Evolutionary conservation across 768 basidiomycete genomes (phyloP).

Genomic region (Amanita molliuscula): DNA sequence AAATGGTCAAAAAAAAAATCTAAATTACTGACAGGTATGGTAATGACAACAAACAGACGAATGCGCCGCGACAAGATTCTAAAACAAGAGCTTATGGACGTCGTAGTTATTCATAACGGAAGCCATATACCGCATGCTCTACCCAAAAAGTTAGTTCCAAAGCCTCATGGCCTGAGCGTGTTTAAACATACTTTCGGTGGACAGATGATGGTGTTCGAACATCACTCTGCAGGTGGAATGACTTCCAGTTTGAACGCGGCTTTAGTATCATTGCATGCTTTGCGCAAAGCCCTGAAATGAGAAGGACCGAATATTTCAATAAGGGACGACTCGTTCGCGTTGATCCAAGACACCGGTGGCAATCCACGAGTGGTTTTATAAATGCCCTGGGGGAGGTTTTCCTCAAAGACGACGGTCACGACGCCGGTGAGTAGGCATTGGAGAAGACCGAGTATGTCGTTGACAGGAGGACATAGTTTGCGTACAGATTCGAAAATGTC

Average conservation of each 20-base stretch:
- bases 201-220: neutral
- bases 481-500: conserved; percentile 65
- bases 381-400: conserved; percentile 56
- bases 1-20: neutral
- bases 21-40: neutral
- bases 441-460: conserved; percentile 56
- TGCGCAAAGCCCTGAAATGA: conserved; percentile 63
- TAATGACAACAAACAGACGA: neutral
- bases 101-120: neutral
- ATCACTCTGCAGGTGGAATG: conserved; percentile 23
- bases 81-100: neutral
- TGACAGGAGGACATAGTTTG: conserved; percentile 57
- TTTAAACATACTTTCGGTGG: conserved; percentile 1
- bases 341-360: conserved; percentile 71
- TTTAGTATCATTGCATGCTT: conserved; percentile 61
- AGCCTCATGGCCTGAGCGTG: conserved; percentile 3
- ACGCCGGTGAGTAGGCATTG: conserved; percentile 69
- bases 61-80: neutral
- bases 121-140: neutral
- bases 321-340: conserved; percentile 54
- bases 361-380: conserved; percentile 71
- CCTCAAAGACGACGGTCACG: conserved; percentile 66
- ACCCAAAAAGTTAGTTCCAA: neutral
- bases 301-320: conserved; percentile 63
- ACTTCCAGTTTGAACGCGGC: conserved; percentile 70